Conservation (phyloP, 129 eudicot species). For the Flaveria ramosissima region DNA sequence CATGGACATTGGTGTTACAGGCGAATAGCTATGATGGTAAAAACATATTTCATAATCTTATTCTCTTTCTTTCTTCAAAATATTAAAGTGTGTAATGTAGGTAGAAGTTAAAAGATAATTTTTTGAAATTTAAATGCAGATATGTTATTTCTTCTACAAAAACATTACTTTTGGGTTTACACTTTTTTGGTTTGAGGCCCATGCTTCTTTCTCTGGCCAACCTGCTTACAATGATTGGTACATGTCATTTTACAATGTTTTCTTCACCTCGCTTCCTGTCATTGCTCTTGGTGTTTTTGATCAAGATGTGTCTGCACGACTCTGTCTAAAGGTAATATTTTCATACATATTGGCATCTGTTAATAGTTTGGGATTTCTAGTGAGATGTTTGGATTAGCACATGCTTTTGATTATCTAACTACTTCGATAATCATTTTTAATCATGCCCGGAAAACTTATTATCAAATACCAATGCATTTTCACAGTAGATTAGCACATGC, state of each 20-base stretch:
- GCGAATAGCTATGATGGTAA: slow-evolving; percentile 95
- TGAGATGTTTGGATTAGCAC: slow-evolving; percentile 2
- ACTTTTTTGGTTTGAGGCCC: slow-evolving; percentile 95
- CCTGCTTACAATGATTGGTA: slow-evolving; percentile 99
- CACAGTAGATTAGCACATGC: too few species aligned
- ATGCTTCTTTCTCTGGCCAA: slow-evolving; percentile 95
- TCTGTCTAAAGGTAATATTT: slow-evolving; percentile 79
- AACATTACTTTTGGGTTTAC: slow-evolving; percentile 91
- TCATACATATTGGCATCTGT: background rate
- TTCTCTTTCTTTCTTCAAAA: slow-evolving; percentile 6
- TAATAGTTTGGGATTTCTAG: background rate
- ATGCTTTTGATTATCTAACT: too few species aligned
- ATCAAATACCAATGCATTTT: too few species aligned
- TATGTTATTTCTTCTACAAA: slow-evolving; percentile 97
- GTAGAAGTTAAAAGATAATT: background rate
- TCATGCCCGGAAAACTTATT: too few species aligned
- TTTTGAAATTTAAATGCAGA: slow-evolving; percentile 47
- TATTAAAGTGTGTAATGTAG: background rate
- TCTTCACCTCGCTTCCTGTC: slow-evolving; percentile 99
- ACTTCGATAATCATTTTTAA: too few species aligned
- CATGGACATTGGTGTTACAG: slow-evolving; percentile 99
- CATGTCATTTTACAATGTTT: slow-evolving; percentile 89
- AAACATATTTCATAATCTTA: background rate
- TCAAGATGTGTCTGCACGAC: slow-evolving; percentile 92
- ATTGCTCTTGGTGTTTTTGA: slow-evolving; percentile 98